Base-by-base conservation (phyloP, 352 stramenopile genomes). In the Peronospora tabacina region DNA sequence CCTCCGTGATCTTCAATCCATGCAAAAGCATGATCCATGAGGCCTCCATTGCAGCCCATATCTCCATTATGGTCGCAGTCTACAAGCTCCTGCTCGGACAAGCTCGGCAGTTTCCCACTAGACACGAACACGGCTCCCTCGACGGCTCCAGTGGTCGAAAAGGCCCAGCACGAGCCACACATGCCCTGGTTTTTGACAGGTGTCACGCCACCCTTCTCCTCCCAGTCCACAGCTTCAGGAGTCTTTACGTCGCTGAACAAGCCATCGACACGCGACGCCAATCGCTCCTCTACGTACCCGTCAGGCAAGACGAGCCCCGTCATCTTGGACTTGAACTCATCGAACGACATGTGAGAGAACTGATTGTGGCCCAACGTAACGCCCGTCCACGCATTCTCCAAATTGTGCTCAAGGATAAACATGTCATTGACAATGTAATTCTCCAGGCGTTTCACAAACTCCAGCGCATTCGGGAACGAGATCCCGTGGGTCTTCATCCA, bases 21-120 rank as follows among this genome's bases (percentile, higher is more conserved):
- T 13, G 85, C 69, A 61, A 98, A 98, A 8, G 94, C 95, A 61
- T 98, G 95, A 71, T 98, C 93, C 95, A 99, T 99, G 11, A 98
- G 67, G 22, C 96, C 97, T 20, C 96, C 97, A 53, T 94, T 95
- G 78, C 97, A 99, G 49, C 95, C 95, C 66, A 95, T 84, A 75
- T 99, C 91, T 44, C 87, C 82, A 57, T 90, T 88, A 55, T 92
- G 46, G 63, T 98, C 95, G 58, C 96, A 99, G 74, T 98, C 93
- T 35, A 99, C 84, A 16, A 99, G 86, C 55, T 99, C 82, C 70
- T 99, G 97, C 70, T 99, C 97, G 32, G 91, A 98, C 17, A 99
- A 70, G 38, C 70, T 86, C 3, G 87, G 50, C 2, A 99, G 81
- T 52, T 92, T 84, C 29, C 87, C 86, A 36, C 66, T 97, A 13